phyloP scores from a whole-genome alignment of 2,329 filamentous ascomycete species.

The Fusarium pseudonygamai region DNA sequence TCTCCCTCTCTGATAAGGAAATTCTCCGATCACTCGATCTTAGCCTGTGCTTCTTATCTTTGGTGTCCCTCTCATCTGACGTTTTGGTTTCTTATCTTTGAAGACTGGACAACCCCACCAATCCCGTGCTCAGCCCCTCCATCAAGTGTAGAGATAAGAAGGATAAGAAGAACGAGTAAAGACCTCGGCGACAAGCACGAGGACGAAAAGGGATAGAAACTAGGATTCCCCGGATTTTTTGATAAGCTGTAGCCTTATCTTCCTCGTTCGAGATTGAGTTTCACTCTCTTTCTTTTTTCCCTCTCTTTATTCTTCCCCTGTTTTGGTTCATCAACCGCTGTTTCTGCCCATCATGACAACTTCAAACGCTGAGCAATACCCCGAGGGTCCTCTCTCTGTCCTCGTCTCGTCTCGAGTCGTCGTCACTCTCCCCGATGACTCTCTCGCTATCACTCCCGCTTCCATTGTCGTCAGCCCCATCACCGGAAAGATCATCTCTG shows the following conservation, averaged over 20 bases:
- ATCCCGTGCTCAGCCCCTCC: slow-evolving; percentile 16
- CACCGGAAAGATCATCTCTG: slow-evolving; percentile 85
- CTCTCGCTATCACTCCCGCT: slow-evolving; percentile 75
- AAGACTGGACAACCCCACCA: slow-evolving; percentile 36
- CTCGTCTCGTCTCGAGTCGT: slow-evolving; percentile 87
- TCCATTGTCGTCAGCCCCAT: slow-evolving; percentile 81
- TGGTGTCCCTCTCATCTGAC: neutral
- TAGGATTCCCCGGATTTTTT: slow-evolving; percentile 25
- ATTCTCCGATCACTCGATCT: slow-evolving; percentile 8
- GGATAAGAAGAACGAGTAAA: slow-evolving; percentile 19
- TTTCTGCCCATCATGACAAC: slow-evolving; percentile 45
- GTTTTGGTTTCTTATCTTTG: slow-evolving; percentile 37
- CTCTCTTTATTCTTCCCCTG: slow-evolving; percentile 10
- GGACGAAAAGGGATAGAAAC: slow-evolving; percentile 4
- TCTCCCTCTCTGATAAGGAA: slow-evolving; percentile 11
- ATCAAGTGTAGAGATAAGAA: slow-evolving; percentile 35
- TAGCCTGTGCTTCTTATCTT: slow-evolving; percentile 17
- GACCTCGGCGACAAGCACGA: neutral
- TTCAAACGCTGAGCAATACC: slow-evolving; percentile 26
- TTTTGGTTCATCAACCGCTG: neutral
- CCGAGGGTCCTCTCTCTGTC: slow-evolving; percentile 67
- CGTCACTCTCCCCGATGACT: slow-evolving; percentile 73
- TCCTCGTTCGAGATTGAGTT: slow-evolving; percentile 7
- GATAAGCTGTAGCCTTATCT: slow-evolving; percentile 9
- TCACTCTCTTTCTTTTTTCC: slow-evolving; percentile 2